phyloP scores from a whole-genome alignment of 2,329 filamentous ascomycete genomes.

The Hypoxylon sp. region DNA sequence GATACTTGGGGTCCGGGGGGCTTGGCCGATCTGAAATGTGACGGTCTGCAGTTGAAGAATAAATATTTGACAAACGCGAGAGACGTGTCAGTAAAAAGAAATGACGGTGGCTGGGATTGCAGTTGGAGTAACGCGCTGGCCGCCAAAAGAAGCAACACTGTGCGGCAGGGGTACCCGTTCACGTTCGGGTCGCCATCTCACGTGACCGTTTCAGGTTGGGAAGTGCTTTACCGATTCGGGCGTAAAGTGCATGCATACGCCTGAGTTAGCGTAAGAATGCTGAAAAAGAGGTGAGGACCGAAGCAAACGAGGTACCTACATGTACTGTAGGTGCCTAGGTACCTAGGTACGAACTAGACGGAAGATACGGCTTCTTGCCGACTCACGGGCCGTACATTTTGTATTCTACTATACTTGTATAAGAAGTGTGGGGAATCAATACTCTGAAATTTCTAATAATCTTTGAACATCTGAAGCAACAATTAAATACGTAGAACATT shows the following conservation, averaged over 20 bases:
- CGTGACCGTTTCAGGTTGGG: slow-evolving; percentile 38
- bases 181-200: slow-evolving; percentile 42
- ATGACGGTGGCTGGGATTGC: slow-evolving; percentile 30
- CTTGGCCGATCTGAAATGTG: slow-evolving; percentile 3
- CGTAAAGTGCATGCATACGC: slow-evolving; percentile 28
- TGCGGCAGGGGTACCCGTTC: slow-evolving; percentile 30
- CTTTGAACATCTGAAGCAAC: no score
- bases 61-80: slow-evolving; percentile 9
- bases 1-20: slow-evolving; percentile 9
- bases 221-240: slow-evolving; percentile 19
- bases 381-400: no score
- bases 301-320: slow-evolving; percentile 8
- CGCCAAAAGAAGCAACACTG: slow-evolving; percentile 30
- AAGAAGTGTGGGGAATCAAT: no score
- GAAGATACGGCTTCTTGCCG: no score
- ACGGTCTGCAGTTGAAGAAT: slow-evolving; percentile 13
- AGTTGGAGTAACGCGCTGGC: slow-evolving; percentile 30
- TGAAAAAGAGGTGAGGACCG: not conserved
- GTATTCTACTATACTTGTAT: no score
- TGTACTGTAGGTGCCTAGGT: not conserved
- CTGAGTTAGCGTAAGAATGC: not conserved
- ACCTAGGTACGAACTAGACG: not conserved
- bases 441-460: no score
- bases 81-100: slow-evolving; percentile 27
- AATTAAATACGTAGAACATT: no score